Percentiles rank a stretch among this genome's conserved stretches.
Evolutionary conservation across 345 rosid species (phyloP).

Genomic region (Populus alba): DNA sequence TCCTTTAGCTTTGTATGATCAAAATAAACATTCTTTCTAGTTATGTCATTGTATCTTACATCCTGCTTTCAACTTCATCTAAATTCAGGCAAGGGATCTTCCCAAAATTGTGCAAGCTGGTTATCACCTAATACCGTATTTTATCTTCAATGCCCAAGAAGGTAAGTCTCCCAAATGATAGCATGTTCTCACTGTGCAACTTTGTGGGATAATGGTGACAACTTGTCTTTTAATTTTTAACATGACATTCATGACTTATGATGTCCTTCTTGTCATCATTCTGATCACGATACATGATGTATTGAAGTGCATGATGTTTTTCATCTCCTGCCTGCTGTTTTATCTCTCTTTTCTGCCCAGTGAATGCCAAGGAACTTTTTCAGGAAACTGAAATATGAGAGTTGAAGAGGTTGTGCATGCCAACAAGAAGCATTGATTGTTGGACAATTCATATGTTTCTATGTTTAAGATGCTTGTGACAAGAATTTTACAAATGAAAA

Average conservation of each 20-base stretch:
- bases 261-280: too few relatives aligned
- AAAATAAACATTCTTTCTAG: background rate
- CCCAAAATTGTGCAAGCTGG: slow-evolving; percentile 73
- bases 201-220: background rate
- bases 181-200: background rate
- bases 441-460: background rate
- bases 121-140: slow-evolving; percentile 80
- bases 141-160: slow-evolving; percentile 83
- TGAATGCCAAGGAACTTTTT: background rate
- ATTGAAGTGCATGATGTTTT: background rate
- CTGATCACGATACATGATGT: background rate
- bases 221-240: background rate
- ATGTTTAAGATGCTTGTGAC: background rate
- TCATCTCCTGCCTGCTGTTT: background rate
- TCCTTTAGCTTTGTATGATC: background rate
- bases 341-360: background rate
- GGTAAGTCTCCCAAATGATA: slow-evolving; percentile 40
- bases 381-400: background rate
- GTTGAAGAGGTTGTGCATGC: background rate
- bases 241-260: too few relatives aligned
- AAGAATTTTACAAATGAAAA: background rate
- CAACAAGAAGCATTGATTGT: background rate
- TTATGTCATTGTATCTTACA: background rate
- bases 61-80: background rate
- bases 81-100: slow-evolving; percentile 89